Evolutionary conservation across 2,329 filamentous ascomycete species (phyloP).

Genomic region (Trichoderma asperellum): DNA sequence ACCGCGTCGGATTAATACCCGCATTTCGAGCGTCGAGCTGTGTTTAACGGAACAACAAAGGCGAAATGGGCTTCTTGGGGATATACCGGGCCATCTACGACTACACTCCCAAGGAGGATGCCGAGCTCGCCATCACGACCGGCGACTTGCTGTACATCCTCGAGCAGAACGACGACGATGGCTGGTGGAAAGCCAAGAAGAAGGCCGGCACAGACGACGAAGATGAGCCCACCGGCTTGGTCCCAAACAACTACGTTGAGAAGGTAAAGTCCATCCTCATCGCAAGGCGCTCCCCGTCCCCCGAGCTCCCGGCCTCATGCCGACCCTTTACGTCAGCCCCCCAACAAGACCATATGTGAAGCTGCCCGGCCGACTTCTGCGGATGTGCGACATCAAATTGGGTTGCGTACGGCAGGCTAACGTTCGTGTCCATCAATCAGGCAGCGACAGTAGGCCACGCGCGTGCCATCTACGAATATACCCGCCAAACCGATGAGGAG

Average conservation of each 20-base stretch:
- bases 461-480: conserved; percentile 97
- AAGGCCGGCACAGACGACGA: conserved; percentile 81
- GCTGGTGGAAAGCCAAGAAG: conserved; percentile 98
- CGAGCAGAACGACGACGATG: conserved; percentile 75
- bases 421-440: conserved; percentile 34
- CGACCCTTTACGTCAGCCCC: not conserved
- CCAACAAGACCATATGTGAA: not conserved
- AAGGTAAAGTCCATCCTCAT: conserved; percentile 59
- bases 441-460: conserved; percentile 60
- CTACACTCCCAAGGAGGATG: conserved; percentile 83
- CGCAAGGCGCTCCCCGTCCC: conserved; percentile 20
- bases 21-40: conserved; percentile 29
- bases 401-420: conserved; percentile 48
- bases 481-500: conserved; percentile 95
- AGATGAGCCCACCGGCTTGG: conserved; percentile 85
- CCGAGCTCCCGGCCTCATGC: conserved; percentile 13
- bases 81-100: conserved; percentile 92
- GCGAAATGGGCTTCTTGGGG: conserved; percentile 83
- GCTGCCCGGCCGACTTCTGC: not conserved
- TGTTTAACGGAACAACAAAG: conserved; percentile 34
- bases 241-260: conserved; percentile 95
- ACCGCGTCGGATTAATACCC: conserved; percentile 29
- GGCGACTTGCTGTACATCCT: conserved; percentile 88
- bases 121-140: conserved; percentile 82
- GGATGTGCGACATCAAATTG: not conserved